These are phyloP conservation scores for Melanomma pulvis-pyrius DNA, from an alignment of 495 filamentous ascomycete species.

Conservation along the genomic window DNA sequence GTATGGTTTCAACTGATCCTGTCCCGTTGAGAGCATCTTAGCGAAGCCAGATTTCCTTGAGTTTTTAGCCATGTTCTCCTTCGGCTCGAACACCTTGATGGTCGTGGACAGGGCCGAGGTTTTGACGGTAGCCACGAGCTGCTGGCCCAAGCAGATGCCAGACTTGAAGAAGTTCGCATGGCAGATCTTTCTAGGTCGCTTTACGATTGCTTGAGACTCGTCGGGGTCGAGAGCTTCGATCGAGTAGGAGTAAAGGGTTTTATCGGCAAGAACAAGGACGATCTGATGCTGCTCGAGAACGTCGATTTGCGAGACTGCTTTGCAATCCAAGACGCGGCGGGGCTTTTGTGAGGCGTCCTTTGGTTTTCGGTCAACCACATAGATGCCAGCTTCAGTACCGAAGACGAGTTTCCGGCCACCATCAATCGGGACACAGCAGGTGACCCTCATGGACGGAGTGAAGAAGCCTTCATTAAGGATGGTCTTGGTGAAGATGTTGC, in stretches of 20 bases:
- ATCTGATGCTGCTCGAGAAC: constrained; percentile 93
- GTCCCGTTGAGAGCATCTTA: constrained; percentile 91
- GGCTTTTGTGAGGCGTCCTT: constrained; percentile 79
- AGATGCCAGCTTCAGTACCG: constrained; percentile 92
- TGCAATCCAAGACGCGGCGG: constrained; percentile 80
- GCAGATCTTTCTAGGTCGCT: constrained; percentile 94
- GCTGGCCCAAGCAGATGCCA: constrained; percentile 90
- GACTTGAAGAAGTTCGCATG: constrained; percentile 98
- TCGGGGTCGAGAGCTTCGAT: constrained; percentile 81
- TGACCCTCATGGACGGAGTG: constrained; percentile 76
- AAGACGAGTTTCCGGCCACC: constrained; percentile 92
- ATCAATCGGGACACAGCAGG: constrained; percentile 91
- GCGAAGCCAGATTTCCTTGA: constrained; percentile 90
- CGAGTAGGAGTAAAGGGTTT: constrained; percentile 84
- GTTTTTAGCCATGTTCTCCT: constrained; percentile 82
- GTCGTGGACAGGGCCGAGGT: constrained; percentile 85
- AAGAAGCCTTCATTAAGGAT: constrained; percentile 87
- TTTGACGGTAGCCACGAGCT: constrained; percentile 94
- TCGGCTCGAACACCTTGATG: constrained; percentile 97
- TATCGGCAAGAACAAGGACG: constrained; percentile 89
- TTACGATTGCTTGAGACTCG: constrained; percentile 72
- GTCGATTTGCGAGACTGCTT: constrained; percentile 90
- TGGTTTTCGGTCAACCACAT: constrained; percentile 82
- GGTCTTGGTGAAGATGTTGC: constrained; percentile 91
- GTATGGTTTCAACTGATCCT: constrained; percentile 93